Conservation (phyloP, 139 green algal species). For the Chlorella sorokiniana region DNA sequence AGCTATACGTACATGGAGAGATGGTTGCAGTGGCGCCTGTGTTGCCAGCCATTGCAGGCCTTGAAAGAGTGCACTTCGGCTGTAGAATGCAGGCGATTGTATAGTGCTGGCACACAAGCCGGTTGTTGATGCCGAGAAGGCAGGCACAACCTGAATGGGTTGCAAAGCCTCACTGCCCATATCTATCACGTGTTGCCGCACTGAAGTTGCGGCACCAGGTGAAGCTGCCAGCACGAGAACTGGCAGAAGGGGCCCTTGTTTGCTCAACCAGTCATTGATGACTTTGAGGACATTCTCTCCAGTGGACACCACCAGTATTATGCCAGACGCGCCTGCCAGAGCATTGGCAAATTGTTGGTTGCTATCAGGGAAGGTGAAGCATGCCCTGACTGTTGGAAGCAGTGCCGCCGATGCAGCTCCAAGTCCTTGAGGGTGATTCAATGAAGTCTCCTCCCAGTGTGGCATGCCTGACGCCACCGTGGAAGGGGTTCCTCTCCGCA, state of each 20-base stretch:
- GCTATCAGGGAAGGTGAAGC: not conserved
- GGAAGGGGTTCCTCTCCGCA: too few species aligned
- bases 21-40: conserved; percentile 15
- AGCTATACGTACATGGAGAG: not conserved
- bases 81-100: not conserved
- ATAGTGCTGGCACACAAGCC: too few species aligned
- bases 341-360: not conserved
- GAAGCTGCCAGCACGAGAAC: not conserved
- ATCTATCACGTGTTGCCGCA: too few species aligned
- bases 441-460: too few species aligned
- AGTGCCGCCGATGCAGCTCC: not conserved
- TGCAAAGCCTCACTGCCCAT: too few species aligned
- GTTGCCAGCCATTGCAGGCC: conserved; percentile 36
- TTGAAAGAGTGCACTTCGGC: conserved; percentile 12
- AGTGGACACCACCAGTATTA: not conserved
- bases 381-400: not conserved
- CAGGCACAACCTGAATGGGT: too few species aligned
- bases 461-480: too few species aligned
- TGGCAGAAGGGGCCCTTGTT: not conserved
- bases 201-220: too few species aligned
- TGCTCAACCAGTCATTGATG: not conserved
- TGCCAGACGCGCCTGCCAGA: conserved; percentile 2
- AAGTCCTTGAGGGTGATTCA: not conserved
- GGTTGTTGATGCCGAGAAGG: not conserved
- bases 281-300: not conserved